A percentile compares a stretch with the other conserved stretches of the same genome.
Evolutionary conservation across 176 grass and related monocot species (phyloP).

Genomic region (Miscanthus lutarioriparius): DNA sequence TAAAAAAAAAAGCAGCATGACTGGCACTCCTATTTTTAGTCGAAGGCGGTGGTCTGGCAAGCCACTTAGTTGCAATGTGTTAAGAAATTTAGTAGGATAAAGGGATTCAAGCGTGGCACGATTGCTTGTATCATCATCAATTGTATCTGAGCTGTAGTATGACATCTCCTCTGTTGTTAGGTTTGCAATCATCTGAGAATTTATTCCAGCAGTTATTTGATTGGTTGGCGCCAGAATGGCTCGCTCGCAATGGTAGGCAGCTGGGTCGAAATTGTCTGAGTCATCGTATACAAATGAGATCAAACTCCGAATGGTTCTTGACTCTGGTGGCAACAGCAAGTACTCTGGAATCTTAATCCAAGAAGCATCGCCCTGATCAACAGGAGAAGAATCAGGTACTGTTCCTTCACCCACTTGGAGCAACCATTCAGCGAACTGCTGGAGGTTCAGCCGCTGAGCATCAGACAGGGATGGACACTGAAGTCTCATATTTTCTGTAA

Average conservation of each 20-base stretch:
- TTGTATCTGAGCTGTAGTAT: background rate
- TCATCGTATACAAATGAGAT: background rate
- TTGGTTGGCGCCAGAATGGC: background rate
- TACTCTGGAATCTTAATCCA: background rate
- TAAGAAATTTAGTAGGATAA: background rate
- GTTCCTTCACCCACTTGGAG: background rate
- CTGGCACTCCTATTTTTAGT: background rate
- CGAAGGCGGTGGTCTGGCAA: background rate
- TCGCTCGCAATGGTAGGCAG: background rate
- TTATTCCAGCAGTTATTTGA: background rate
- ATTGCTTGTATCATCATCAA: background rate
- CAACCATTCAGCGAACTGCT: background rate
- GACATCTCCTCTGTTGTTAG: background rate
- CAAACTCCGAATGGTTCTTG: background rate
- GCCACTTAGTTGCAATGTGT: background rate
- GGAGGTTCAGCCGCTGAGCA: rapidly evolving
- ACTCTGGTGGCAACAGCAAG: background rate
- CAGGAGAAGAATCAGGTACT: background rate
- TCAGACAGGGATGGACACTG: background rate
- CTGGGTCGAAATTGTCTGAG: background rate
- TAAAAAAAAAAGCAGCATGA: too few species aligned
- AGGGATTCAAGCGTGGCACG: background rate
- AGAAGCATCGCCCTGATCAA: background rate
- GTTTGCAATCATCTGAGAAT: background rate
- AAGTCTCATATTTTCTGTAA: too few species aligned